Evolutionary conservation across 2,329 filamentous ascomycete genomes (phyloP).

Genomic region (Exophiala calicioides): DNA sequence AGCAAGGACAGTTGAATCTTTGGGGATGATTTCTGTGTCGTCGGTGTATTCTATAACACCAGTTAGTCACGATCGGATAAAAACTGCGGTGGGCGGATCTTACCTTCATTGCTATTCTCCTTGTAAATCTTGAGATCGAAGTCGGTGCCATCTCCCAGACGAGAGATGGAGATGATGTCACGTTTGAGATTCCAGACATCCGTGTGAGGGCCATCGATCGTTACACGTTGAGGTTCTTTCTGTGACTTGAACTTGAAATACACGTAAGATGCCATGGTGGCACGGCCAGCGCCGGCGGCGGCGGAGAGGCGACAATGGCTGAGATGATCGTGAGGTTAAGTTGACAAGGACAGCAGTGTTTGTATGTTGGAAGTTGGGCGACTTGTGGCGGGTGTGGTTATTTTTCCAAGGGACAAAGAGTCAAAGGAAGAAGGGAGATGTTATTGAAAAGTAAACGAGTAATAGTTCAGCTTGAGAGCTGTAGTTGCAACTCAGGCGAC

Average conservation of each 20-base stretch:
- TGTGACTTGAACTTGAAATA: conserved; percentile 99
- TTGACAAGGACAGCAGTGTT: conserved; percentile 6
- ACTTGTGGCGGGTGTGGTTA: conserved; percentile 7
- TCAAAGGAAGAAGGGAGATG: conserved; percentile 21
- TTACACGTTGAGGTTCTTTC: conserved; percentile 89
- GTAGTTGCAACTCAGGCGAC: conserved; percentile 15
- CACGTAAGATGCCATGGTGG: conserved; percentile 87
- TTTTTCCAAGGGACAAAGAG: conserved; percentile 21
- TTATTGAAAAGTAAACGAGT: conserved; percentile 25
- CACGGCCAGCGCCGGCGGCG: conserved; percentile 7
- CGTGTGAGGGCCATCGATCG: conserved; percentile 96
- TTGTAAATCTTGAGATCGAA: conserved; percentile 95
- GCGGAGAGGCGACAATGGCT: conserved; percentile 9
- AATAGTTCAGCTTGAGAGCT: conserved; percentile 14
- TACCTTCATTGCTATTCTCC: conserved; percentile 88
- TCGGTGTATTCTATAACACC: conserved; percentile 81
- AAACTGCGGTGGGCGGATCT: conserved; percentile 34
- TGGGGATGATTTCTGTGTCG: conserved; percentile 94
- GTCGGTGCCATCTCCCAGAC: conserved; percentile 90
- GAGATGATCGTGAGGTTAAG: conserved; percentile 5
- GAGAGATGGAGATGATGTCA: conserved; percentile 94
- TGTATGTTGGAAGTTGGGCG: conserved; percentile 8
- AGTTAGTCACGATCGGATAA: conserved; percentile 34
- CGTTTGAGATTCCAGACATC: conserved; percentile 98
- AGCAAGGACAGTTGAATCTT: conserved; percentile 90